A percentile compares a stretch with the other conserved stretches of the same genome.
Conservation (phyloP, 176 grass and related monocot species). For the Alloteropsis semialata region DNA sequence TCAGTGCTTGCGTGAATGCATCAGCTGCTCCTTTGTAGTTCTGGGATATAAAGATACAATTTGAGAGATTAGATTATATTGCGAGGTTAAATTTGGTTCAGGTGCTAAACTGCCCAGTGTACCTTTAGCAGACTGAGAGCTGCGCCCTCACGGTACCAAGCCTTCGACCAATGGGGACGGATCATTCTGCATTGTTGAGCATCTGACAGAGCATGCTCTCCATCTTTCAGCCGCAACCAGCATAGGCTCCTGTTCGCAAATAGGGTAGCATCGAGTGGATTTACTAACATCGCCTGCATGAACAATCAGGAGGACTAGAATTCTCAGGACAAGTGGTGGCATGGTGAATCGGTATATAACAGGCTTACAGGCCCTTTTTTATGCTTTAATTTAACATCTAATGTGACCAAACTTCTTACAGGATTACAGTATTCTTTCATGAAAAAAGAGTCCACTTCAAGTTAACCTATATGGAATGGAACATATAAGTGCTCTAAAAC, state of each 20-base stretch:
- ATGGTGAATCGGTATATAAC: background rate
- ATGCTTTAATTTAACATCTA: background rate
- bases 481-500: background rate
- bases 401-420: background rate
- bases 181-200: constrained; percentile 4
- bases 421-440: background rate
- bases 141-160: too few relatives aligned
- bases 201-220: background rate
- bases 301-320: background rate
- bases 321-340: background rate
- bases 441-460: background rate
- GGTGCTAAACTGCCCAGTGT: background rate
- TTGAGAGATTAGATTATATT: background rate
- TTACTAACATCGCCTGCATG: background rate
- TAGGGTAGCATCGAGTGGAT: background rate
- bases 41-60: background rate
- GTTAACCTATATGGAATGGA: background rate
- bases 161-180: background rate
- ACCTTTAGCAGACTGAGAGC: background rate
- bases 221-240: background rate
- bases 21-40: background rate
- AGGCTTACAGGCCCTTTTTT: background rate
- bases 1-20: background rate
- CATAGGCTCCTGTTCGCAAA: constrained; percentile 16
- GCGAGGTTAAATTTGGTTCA: background rate